phyloP scores from a whole-genome alignment of 2,329 filamentous ascomycete genomes.

The Phyllosticta citribraziliensis region DNA sequence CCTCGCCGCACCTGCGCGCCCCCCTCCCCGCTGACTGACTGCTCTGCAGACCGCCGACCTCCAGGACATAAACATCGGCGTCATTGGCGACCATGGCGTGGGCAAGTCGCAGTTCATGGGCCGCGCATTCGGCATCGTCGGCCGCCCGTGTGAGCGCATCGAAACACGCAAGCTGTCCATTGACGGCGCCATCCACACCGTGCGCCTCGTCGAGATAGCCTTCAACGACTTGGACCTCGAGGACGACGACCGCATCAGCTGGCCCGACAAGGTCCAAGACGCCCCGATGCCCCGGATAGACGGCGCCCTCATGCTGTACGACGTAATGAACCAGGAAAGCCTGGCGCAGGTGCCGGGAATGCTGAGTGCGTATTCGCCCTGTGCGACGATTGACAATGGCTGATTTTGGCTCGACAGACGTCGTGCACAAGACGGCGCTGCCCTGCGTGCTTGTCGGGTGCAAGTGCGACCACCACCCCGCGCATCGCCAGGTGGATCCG shows the following conservation, averaged over 20 bases:
- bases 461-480: constrained; percentile 74
- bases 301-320: constrained; percentile 76
- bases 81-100: constrained; percentile 44
- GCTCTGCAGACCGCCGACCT: constrained; percentile 17
- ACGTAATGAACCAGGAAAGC: constrained; percentile 70
- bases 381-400: neutral
- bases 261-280: constrained; percentile 50
- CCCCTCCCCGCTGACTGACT: constrained; percentile 12
- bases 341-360: constrained; percentile 65
- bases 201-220: constrained; percentile 48
- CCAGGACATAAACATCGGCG: constrained; percentile 49
- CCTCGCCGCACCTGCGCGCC: constrained; percentile 13
- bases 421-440: constrained; percentile 60
- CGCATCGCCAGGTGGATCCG: constrained; percentile 61
- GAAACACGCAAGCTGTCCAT: constrained; percentile 44
- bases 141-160: neutral
- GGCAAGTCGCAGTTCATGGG: constrained; percentile 53
- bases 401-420: constrained; percentile 43
- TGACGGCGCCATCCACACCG: constrained; percentile 45
- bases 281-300: constrained; percentile 66
- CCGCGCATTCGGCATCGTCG: constrained; percentile 42
- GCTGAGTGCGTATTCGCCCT: constrained; percentile 54
- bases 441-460: constrained; percentile 76
- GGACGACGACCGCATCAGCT: constrained; percentile 42
- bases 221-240: constrained; percentile 43